Percentiles rank a stretch among this genome's conserved stretches.
Conservation (phyloP, 2,329 filamentous ascomycete genomes). For the Tolypocladium tropicale region DNA sequence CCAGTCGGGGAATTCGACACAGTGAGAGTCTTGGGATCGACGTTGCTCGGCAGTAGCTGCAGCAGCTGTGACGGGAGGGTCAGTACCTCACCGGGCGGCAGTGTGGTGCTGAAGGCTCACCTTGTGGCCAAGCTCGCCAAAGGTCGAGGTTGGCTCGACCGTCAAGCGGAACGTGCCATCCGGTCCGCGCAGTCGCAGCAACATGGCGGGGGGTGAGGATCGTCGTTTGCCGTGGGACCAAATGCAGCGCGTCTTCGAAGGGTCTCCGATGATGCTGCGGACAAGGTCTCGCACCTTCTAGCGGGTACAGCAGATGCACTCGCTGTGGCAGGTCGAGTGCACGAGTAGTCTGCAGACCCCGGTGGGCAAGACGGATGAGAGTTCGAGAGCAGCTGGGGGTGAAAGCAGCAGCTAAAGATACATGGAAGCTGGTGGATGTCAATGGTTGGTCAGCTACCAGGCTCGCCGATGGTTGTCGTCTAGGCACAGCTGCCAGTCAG, state of each 20-base stretch:
- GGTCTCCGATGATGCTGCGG: neutral
- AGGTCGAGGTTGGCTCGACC: slow-evolving; percentile 64
- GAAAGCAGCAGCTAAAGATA: neutral
- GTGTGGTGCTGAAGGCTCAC: slow-evolving; percentile 20
- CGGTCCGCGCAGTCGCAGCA: slow-evolving; percentile 78
- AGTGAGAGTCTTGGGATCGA: slow-evolving; percentile 48
- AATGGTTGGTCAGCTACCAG: neutral
- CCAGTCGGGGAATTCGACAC: slow-evolving; percentile 52
- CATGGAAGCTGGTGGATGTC: slow-evolving; percentile 7
- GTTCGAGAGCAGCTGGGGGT: neutral
- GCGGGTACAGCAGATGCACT: neutral
- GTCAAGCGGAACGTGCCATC: slow-evolving; percentile 87
- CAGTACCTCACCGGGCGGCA: neutral
- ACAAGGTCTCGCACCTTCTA: neutral
- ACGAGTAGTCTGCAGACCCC: neutral
- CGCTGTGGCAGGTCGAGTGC: neutral
- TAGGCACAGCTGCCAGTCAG: neutral
- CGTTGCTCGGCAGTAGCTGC: slow-evolving; percentile 47
- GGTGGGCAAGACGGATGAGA: neutral
- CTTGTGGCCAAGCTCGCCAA: slow-evolving; percentile 49
- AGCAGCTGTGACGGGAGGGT: slow-evolving; percentile 35
- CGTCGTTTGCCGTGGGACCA: neutral
- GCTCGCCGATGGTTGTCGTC: neutral
- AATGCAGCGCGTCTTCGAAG: neutral
- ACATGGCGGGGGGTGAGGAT: slow-evolving; percentile 42